Conservation (phyloP, 2,329 filamentous ascomycete species). For the Ophiostoma fasciatum region DNA sequence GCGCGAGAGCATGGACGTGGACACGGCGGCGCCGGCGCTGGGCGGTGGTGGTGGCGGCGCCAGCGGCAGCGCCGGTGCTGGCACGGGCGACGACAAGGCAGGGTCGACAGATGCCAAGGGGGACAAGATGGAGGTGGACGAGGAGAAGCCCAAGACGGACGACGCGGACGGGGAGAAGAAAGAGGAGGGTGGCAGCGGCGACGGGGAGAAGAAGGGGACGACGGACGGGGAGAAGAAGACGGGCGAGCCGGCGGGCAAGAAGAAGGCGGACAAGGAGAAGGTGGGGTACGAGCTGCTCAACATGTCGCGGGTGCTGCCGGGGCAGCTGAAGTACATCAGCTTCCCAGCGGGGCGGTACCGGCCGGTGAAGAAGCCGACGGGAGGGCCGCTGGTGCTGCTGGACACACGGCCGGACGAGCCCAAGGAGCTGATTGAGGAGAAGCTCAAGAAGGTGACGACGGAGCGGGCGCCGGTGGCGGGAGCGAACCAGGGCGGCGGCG, state of each 20-base stretch:
- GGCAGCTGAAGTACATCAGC: conserved; percentile 88
- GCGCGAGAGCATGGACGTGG: conserved; percentile 90
- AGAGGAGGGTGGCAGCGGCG: conserved; percentile 43
- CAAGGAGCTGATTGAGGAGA: conserved; percentile 76
- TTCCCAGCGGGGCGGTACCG: conserved; percentile 84
- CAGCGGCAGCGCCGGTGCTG: conserved; percentile 16
- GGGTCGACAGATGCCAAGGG: no score
- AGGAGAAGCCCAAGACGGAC: conserved; percentile 40
- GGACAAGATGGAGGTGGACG: conserved; percentile 83
- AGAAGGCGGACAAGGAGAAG: conserved; percentile 92
- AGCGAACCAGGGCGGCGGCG: conserved; percentile 10
- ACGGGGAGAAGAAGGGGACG: conserved; percentile 44
- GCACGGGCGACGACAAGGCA: conserved; percentile 29
- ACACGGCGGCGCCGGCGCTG: conserved; percentile 38
- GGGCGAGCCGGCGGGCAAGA: conserved; percentile 46
- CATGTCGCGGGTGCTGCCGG: conserved; percentile 86
- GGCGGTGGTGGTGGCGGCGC: conserved; percentile 14
- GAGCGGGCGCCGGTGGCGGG: conserved; percentile 44
- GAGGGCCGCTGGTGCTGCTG: conserved; percentile 79
- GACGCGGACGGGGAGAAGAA: conserved; percentile 43
- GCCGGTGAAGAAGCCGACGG: conserved; percentile 84
- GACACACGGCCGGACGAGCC: conserved; percentile 68
- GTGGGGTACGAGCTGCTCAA: conserved; percentile 92
- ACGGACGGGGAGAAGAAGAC: conserved; percentile 39
- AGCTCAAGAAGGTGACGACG: conserved; percentile 65